Conservation (phyloP, 345 rosid species). For the Linum lewisii region DNA sequence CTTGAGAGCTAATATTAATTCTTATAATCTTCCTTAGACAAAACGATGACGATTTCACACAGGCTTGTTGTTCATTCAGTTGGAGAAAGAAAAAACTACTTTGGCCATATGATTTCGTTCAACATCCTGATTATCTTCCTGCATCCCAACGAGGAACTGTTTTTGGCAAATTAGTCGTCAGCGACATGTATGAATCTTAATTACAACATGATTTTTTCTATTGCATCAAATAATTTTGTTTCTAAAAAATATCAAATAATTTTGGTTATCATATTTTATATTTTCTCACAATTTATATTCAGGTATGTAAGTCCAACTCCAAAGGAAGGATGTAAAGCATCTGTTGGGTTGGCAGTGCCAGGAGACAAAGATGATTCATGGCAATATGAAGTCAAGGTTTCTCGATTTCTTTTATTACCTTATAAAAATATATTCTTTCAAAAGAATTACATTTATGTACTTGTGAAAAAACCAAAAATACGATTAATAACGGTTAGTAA, state of each 20-base stretch:
- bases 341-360: conserved; percentile 65
- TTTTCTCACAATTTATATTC: background rate
- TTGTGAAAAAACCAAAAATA: too few relatives aligned
- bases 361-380: conserved; percentile 66
- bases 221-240: too few relatives aligned
- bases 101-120: conserved; percentile 69
- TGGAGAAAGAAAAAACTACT: conserved; percentile 36
- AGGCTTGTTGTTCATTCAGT: conserved; percentile 21
- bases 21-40: too few relatives aligned
- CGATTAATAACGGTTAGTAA: too few relatives aligned
- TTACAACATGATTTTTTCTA: background rate
- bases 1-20: background rate
- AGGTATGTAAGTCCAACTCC: conserved; percentile 24
- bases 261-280: too few relatives aligned
- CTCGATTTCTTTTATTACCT: too few relatives aligned
- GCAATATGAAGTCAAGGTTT: conserved; percentile 70
- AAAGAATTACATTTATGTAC: too few relatives aligned
- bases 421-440: too few relatives aligned
- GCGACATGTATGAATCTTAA: conserved; percentile 33
- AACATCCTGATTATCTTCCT: conserved; percentile 43
- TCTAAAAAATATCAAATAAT: too few relatives aligned
- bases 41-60: background rate
- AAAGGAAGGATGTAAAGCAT: conserved; percentile 35
- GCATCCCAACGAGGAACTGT: conserved; percentile 46
- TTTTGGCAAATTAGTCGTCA: conserved; percentile 46